Conservation (phyloP, 1,284 basidiomycete genomes). For the Microbotryum lychnidis-dioicae region DNA sequence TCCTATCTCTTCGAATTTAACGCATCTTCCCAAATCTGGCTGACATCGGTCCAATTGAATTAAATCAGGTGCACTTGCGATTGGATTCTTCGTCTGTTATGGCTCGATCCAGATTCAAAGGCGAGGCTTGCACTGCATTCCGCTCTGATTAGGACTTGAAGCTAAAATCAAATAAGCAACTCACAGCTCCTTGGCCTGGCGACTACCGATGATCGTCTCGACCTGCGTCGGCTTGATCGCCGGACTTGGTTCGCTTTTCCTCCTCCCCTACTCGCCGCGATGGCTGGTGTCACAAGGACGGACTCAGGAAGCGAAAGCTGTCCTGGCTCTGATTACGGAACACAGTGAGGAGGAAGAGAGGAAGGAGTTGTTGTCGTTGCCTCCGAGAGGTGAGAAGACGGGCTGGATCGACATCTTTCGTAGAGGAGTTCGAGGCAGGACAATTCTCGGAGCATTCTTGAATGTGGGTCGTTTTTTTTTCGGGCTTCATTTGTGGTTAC, state of each 20-base stretch:
- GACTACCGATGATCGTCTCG: constrained; percentile 46
- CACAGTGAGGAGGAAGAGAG: constrained; percentile 37
- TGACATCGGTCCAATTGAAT: constrained; percentile 1
- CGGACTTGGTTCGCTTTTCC: constrained; percentile 28
- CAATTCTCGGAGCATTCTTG: constrained; percentile 46
- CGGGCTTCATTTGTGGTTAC: too few relatives aligned
- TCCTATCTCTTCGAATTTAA: neutral
- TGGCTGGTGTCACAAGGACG: constrained; percentile 49
- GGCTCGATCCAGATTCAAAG: constrained; percentile 16
- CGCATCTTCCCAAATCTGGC: rapidly evolving
- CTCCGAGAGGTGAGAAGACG: constrained; percentile 3
- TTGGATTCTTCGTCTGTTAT: constrained; percentile 51
- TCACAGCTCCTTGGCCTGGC: constrained; percentile 46
- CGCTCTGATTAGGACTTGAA: neutral
- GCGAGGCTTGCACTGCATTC: too few relatives aligned
- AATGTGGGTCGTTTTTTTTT: constrained; percentile 15
- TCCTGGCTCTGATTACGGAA: constrained; percentile 38
- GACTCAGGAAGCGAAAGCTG: constrained; percentile 42
- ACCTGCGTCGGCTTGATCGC: constrained; percentile 46
- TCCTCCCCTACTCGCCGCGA: constrained; percentile 51
- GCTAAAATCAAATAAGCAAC: constrained; percentile 31
- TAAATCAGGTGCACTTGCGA: constrained; percentile 31
- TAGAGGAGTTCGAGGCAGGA: constrained; percentile 37
- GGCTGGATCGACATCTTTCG: constrained; percentile 20
- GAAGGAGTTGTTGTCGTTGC: constrained; percentile 19